phyloP scores from a whole-genome alignment of 176 grass and related monocot genomes.

The Tillandsia leiboldiana region DNA sequence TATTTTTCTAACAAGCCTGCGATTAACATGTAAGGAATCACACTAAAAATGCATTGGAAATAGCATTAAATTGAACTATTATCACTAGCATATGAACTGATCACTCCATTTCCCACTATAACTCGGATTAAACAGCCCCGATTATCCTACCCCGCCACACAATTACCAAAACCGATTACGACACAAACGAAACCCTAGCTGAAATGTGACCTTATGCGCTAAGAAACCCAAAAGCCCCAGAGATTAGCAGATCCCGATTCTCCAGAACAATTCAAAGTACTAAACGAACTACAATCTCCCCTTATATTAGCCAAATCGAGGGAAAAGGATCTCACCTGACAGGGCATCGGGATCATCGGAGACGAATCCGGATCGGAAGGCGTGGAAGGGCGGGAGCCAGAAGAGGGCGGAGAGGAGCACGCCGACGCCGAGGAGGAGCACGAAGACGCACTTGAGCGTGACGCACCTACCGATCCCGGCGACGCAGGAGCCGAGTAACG shows the following conservation, averaged over 20 bases:
- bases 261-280: no score
- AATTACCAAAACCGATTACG: no score
- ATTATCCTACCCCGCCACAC: no score
- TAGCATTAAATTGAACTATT: background rate
- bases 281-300: no score
- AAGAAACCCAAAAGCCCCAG: no score
- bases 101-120: constrained; percentile 13
- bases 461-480: background rate
- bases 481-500: background rate
- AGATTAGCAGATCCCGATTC: no score
- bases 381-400: constrained; percentile 1
- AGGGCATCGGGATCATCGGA: background rate
- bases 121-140: constrained; percentile 14
- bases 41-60: background rate
- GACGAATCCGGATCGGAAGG: background rate
- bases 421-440: constrained; percentile 16
- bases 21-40: background rate
- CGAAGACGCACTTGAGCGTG: constrained; percentile 3
- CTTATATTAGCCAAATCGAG: no score
- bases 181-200: no score
- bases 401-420: constrained; percentile 34
- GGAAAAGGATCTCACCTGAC: background rate
- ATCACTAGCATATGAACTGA: constrained; percentile 23
- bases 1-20: no score
- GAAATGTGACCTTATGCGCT: no score